These are phyloP conservation scores for Chrysosporium keratinophilum DNA, from an alignment of 2,329 filamentous ascomycete species.

Conservation along the genomic window DNA sequence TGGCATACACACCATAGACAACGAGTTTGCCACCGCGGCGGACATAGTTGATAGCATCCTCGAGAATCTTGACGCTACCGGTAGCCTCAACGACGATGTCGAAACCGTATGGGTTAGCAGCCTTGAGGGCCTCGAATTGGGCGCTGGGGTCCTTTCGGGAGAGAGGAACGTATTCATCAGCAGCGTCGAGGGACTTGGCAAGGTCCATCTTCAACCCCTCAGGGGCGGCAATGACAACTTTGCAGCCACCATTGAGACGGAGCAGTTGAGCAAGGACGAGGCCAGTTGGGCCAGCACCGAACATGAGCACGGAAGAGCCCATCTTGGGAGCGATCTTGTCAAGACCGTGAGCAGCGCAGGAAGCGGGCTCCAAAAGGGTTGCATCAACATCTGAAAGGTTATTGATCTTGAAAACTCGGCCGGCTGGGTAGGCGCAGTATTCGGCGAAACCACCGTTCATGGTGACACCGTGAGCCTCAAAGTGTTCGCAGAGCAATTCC, in stretches of 20 bases:
- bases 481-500: slow-evolving; percentile 58
- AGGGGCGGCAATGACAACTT: slow-evolving; percentile 59
- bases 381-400: slow-evolving; percentile 57
- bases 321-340: slow-evolving; percentile 59
- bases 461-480: slow-evolving; percentile 49
- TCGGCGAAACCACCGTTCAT: slow-evolving; percentile 64
- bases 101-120: slow-evolving; percentile 60
- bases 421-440: slow-evolving; percentile 49
- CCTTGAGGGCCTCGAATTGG: slow-evolving; percentile 53
- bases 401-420: slow-evolving; percentile 54
- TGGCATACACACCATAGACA: slow-evolving; percentile 61
- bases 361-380: slow-evolving; percentile 58
- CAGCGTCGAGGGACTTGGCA: slow-evolving; percentile 42
- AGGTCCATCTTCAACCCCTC: slow-evolving; percentile 61
- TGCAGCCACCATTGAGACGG: slow-evolving; percentile 55
- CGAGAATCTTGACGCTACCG: slow-evolving; percentile 57
- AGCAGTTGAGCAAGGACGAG: slow-evolving; percentile 55
- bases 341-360: slow-evolving; percentile 57
- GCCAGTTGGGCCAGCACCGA: slow-evolving; percentile 58
- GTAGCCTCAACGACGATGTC: slow-evolving; percentile 64
- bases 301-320: slow-evolving; percentile 53
- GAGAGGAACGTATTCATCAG: slow-evolving; percentile 40
- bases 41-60: slow-evolving; percentile 61
- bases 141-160: slow-evolving; percentile 43
- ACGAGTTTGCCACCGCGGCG: slow-evolving; percentile 61